A percentile compares a stretch with the other conserved stretches of the same genome.
Conservation (phyloP, 371 early-diverging fungal genomes). For the Rhizomucor pusillus region DNA sequence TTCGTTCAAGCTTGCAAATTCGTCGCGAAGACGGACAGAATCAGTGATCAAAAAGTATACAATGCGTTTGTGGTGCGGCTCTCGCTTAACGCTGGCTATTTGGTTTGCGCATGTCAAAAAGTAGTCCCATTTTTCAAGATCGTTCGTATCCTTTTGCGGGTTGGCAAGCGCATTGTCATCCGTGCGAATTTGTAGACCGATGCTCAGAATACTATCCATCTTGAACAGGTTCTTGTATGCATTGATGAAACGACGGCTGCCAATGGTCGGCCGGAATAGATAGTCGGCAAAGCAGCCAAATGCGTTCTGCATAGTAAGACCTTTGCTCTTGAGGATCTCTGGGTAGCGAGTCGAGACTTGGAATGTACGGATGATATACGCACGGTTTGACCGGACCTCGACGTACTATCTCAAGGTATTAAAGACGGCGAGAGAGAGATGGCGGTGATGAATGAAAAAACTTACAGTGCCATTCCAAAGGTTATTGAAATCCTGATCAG, state of each 20-base stretch:
- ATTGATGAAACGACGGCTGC: slow-evolving; percentile 42
- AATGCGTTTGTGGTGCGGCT: slow-evolving; percentile 35
- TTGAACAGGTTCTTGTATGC: slow-evolving; percentile 39
- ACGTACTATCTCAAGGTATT: too few species aligned
- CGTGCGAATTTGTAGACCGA: slow-evolving; percentile 44
- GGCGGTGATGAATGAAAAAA: background rate
- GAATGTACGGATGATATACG: slow-evolving; percentile 44
- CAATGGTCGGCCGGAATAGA: slow-evolving; percentile 46
- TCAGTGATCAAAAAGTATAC: slow-evolving; percentile 50
- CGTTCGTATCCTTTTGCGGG: slow-evolving; percentile 34
- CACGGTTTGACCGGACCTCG: slow-evolving; percentile 43
- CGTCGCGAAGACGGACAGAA: slow-evolving; percentile 36
- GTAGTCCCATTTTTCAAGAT: slow-evolving; percentile 40
- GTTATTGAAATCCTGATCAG: slow-evolving; percentile 35
- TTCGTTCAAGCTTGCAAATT: slow-evolving; percentile 34
- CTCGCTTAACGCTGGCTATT: slow-evolving; percentile 28
- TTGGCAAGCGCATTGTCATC: slow-evolving; percentile 42
- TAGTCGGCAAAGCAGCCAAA: slow-evolving; percentile 47
- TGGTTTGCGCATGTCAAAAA: slow-evolving; percentile 47
- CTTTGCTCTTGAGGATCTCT: slow-evolving; percentile 24
- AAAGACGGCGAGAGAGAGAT: background rate
- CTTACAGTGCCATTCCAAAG: slow-evolving; percentile 47
- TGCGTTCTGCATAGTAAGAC: slow-evolving; percentile 39
- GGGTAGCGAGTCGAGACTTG: slow-evolving; percentile 28
- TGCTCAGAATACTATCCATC: slow-evolving; percentile 44